Base-by-base conservation (phyloP, 305 asterid species). In the Fraxinus xanthoxyloides region DNA sequence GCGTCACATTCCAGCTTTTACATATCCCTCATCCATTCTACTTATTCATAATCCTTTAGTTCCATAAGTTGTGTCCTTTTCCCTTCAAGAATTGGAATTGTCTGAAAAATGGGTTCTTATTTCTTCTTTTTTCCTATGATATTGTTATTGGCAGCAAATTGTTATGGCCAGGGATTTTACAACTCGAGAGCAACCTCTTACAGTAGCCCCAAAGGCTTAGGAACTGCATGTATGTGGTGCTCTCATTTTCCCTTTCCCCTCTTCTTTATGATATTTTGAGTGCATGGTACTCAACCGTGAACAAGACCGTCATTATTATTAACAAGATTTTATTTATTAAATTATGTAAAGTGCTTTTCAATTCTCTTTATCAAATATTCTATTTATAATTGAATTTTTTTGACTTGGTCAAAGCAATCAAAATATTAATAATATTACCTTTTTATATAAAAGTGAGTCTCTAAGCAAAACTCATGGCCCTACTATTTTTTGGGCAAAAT, bases 171-270 rank as follows among this genome's bases (percentile, higher is more conserved):
- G 36, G 82, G 82, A 73, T 82, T 63, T n/a, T 89, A 72, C 85
- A 75, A 76, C 88, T 78, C 92, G 13, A 92, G 94, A 88, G 98
- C 98, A 7, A 93, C 98, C 78, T 93, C 75, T 85, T 94, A 89
- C 81, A 97, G 97, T 17, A 94, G 97, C 87, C 97, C 98, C 8
- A 91, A 92, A 2, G 91, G 98, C 89, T 0, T 9, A 21, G 98
- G 90, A 72, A 91, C 80, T 54, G 92, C 94, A 17, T 86, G 98
- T 94, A 91, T 54, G 87, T 81, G 10, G 32, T 63, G 34, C 32
- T 28, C 8, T 19, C 56, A 7, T 46, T 3, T 15, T 46, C 56
- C 21, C 19, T 46, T 46, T 1, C 19, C 56, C 8, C 48, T 8
- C 30, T 12, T 1, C 32, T 40, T 9, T 8, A 40, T 40, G 17